These are phyloP conservation scores for Endocalyx cinctus DNA, from an alignment of 2,329 filamentous ascomycete species.

Conservation along the genomic window DNA sequence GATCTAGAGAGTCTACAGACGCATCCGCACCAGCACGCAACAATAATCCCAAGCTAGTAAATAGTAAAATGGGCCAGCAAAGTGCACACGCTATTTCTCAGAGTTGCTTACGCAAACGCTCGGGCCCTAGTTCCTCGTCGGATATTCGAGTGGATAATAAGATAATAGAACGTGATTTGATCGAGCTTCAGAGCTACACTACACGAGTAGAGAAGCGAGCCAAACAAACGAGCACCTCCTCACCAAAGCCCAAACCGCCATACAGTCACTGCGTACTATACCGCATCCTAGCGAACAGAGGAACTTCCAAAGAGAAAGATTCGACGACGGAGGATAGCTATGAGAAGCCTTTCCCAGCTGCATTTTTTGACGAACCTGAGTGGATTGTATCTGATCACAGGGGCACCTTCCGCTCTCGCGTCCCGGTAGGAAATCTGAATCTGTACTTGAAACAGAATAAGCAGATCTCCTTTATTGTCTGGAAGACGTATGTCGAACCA, in stretches of 20 bases:
- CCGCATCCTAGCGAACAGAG: too few relatives aligned
- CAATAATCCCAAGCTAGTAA: too few relatives aligned
- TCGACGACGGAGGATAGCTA: background rate
- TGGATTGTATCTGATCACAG: constrained; percentile 1
- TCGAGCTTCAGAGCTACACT: constrained; percentile 2
- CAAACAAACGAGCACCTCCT: background rate
- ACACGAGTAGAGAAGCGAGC: constrained; percentile 1
- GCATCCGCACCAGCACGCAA: too few relatives aligned
- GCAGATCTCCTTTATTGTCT: constrained; percentile 4
- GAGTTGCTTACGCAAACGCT: too few relatives aligned
- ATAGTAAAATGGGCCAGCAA: background rate
- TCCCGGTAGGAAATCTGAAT: constrained; percentile 4
- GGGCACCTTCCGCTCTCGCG: background rate
- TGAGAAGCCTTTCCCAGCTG: background rate
- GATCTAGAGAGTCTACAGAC: too few relatives aligned
- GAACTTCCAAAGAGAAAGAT: background rate
- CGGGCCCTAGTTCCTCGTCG: too few relatives aligned
- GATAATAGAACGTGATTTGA: constrained; percentile 1
- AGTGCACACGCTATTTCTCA: too few relatives aligned
- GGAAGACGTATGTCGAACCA: constrained; percentile 1
- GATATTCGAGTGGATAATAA: constrained; percentile 1
- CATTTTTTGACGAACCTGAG: constrained; percentile 4
- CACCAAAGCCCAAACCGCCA: background rate
- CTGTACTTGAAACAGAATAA: constrained; percentile 4
- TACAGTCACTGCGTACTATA: too few relatives aligned